These are phyloP conservation scores for Epichloe sibirici DNA, from an alignment of 2,329 filamentous ascomycete species.

Conservation along the genomic window DNA sequence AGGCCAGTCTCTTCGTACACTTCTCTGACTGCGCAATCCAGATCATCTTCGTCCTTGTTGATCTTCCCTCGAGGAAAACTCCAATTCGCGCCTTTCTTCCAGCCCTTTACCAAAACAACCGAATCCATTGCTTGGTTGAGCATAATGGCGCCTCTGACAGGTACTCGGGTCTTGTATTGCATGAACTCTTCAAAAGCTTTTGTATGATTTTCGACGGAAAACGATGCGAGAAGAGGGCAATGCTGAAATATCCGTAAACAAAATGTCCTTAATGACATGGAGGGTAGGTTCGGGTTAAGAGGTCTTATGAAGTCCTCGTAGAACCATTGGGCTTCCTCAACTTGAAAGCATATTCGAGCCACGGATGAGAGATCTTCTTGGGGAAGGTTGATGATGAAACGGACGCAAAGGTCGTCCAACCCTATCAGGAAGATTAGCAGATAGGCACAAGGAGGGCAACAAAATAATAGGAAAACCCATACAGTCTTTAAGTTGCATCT, in stretches of 20 bases:
- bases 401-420: constrained; percentile 95
- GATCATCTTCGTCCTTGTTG: constrained; percentile 89
- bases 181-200: constrained; percentile 86
- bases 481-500: constrained; percentile 88
- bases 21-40: constrained; percentile 88
- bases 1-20: constrained; percentile 95
- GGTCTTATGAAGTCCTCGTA: constrained; percentile 99
- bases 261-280: constrained; percentile 74
- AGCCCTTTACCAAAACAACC: constrained; percentile 86
- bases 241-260: constrained; percentile 87
- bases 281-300: constrained; percentile 71
- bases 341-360: constrained; percentile 93
- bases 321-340: constrained; percentile 99
- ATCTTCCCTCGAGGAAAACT: constrained; percentile 96
- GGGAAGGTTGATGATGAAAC: constrained; percentile 95
- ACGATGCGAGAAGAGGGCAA: constrained; percentile 75
- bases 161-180: constrained; percentile 86
- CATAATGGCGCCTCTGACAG: constrained; percentile 87
- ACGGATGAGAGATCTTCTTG: constrained; percentile 81
- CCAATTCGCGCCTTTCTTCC: constrained; percentile 95
- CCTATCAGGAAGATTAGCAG: constrained; percentile 36
- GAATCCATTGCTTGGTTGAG: constrained; percentile 91
- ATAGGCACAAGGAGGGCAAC: neutral
- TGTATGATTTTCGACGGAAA: constrained; percentile 64
- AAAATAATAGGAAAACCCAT: constrained; percentile 18